phyloP scores from a whole-genome alignment of 108 stramenopile genomes.

The Pseudonitzschia delicatissima region DNA sequence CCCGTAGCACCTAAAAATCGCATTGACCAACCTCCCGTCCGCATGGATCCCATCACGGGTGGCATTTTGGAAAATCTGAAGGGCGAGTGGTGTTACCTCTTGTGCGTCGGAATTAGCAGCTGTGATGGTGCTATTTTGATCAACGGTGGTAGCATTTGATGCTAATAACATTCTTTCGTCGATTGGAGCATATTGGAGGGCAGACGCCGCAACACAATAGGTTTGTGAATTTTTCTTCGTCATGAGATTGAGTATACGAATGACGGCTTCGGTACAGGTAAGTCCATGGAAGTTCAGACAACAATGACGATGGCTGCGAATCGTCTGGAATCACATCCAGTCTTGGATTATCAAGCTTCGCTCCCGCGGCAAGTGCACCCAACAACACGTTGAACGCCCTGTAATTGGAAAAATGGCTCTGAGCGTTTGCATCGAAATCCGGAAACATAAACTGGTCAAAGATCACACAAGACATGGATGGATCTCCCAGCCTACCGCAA shows the following conservation, averaged over 20 bases:
- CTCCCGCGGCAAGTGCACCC: slow-evolving; percentile 44
- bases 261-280: slow-evolving; percentile 49
- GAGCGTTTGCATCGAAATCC: slow-evolving; percentile 17
- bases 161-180: not conserved
- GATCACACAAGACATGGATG: slow-evolving; percentile 58
- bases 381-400: slow-evolving; percentile 64
- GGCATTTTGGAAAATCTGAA: slow-evolving; percentile 39
- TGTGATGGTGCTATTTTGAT: not conserved
- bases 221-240: slow-evolving; percentile 54
- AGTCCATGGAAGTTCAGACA: slow-evolving; percentile 38
- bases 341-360: slow-evolving; percentile 13
- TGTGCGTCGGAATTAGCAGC: slow-evolving; percentile 34
- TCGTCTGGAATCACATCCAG: not conserved
- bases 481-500: slow-evolving; percentile 56
- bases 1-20: slow-evolving; percentile 73
- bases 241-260: slow-evolving; percentile 47
- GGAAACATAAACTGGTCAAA: slow-evolving; percentile 43
- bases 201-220: slow-evolving; percentile 67
- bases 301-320: slow-evolving; percentile 1
- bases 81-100: slow-evolving; percentile 5
- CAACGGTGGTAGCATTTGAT: not conserved
- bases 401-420: slow-evolving; percentile 11
- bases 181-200: slow-evolving; percentile 18
- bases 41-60: slow-evolving; percentile 28
- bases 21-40: slow-evolving; percentile 82